Conservation (phyloP, 192 early-diverging fungal species). For the Podila horticola region DNA sequence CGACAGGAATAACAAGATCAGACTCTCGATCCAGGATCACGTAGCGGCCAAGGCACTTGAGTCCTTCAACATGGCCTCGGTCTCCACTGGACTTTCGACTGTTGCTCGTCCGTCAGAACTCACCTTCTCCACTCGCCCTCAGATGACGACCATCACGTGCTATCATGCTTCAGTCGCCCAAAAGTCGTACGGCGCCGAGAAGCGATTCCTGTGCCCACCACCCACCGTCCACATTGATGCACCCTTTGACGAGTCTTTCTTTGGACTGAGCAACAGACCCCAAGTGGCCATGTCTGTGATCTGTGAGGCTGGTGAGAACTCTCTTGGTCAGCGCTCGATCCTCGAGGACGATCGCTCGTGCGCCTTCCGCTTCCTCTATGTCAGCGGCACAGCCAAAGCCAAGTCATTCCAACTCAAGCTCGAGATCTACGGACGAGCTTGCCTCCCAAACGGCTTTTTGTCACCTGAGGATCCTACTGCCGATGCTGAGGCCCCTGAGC, state of each 20-base stretch:
- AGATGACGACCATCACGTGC: constrained; percentile 82
- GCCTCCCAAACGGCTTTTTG: constrained; percentile 39
- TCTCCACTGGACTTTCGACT: neutral
- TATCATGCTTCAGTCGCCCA: constrained; percentile 87
- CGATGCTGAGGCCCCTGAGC: constrained; percentile 38
- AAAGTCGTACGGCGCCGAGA: constrained; percentile 95
- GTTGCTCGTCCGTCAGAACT: neutral
- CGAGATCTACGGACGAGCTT: constrained; percentile 62
- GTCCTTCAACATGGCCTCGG: constrained; percentile 16
- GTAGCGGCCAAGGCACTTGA: constrained; percentile 31
- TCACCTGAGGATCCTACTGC: constrained; percentile 8
- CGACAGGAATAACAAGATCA: constrained; percentile 55
- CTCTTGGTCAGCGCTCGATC: constrained; percentile 56
- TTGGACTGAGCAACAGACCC: constrained; percentile 59
- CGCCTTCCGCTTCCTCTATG: constrained; percentile 81
- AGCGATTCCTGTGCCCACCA: constrained; percentile 84
- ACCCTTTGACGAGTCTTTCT: constrained; percentile 46
- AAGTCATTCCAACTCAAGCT: constrained; percentile 81
- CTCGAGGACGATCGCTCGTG: constrained; percentile 66
- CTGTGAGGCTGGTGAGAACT: constrained; percentile 59
- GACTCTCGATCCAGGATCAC: constrained; percentile 54
- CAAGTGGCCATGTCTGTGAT: constrained; percentile 72
- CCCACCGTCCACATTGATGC: constrained; percentile 72
- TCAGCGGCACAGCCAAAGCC: constrained; percentile 82
- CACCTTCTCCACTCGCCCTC: constrained; percentile 16